These are phyloP conservation scores for Rhizophagus clarus DNA, from an alignment of 192 early-diverging fungal genomes.

Conservation along the genomic window DNA sequence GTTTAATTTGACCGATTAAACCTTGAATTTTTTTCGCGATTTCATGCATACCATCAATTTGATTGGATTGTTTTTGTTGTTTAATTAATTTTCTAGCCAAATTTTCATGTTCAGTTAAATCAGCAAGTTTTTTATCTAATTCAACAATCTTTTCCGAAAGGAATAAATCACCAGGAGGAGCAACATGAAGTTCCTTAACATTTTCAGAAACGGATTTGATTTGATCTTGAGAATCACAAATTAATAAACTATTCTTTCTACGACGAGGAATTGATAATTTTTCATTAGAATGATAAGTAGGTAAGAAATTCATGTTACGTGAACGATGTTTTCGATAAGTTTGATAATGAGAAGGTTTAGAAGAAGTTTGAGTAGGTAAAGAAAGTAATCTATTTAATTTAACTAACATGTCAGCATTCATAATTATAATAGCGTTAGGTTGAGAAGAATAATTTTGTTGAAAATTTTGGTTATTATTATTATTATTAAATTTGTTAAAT, in stretches of 20 bases:
- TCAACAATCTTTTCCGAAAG: not conserved
- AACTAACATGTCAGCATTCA: not conserved
- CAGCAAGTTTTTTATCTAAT: not conserved
- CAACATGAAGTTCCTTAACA: not conserved
- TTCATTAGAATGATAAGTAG: not conserved
- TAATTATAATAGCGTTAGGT: not conserved
- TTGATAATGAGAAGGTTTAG: not conserved
- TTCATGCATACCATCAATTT: not conserved
- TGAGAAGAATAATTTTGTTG: not conserved
- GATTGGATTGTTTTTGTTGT: not conserved
- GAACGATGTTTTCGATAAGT: not conserved
- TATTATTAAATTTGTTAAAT: not conserved
- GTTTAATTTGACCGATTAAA: not conserved
- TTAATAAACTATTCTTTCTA: not conserved
- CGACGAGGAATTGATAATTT: not conserved
- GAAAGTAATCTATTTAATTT: not conserved
- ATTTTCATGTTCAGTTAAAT: not conserved
- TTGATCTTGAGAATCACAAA: not conserved
- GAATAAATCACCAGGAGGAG: conserved; percentile 8
- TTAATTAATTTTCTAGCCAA: not conserved
- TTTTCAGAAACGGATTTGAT: not conserved
- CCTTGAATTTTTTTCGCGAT: not conserved
- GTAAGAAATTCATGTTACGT: not conserved
- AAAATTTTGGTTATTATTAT: not conserved
- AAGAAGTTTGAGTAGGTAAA: not conserved